Evolutionary conservation across 1,139 yeast species (phyloP).

Genomic region (Geotrichum restrictum): DNA sequence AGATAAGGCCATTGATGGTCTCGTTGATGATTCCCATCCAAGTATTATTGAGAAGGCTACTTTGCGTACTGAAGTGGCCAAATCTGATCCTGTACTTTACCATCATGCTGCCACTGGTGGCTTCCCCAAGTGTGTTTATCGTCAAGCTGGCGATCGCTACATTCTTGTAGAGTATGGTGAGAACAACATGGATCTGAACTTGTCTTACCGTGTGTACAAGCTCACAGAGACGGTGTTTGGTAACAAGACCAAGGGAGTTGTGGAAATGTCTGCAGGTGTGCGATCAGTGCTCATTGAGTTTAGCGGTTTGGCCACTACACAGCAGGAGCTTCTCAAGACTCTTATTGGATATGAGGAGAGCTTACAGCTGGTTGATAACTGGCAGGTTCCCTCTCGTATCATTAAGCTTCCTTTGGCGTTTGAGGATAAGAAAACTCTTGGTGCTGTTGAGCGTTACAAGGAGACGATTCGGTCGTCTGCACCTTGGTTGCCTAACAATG

Average conservation of each 20-base stretch:
- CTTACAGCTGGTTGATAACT: conserved; percentile 65
- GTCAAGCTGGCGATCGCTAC: conserved; percentile 97
- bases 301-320: conserved; percentile 56
- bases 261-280: conserved; percentile 96
- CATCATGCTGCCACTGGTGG: conserved; percentile 43
- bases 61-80: conserved; percentile 16
- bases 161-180: conserved; percentile 90
- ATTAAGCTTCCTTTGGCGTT: conserved; percentile 92
- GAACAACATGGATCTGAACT: conserved; percentile 75
- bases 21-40: conserved; percentile 20
- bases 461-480: conserved; percentile 92
- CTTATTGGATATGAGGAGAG: conserved; percentile 72
- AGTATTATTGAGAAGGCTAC: conserved; percentile 20
- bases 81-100: conserved; percentile 51
- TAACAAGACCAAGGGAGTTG: conserved; percentile 64
- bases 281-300: conserved; percentile 87
- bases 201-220: conserved; percentile 79
- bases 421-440: conserved; percentile 83
- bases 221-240: conserved; percentile 63
- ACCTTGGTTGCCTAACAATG: conserved; percentile 97
- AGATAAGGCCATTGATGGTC: conserved; percentile 41
- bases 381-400: conserved; percentile 81
- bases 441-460: conserved; percentile 82
- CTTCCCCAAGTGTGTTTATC: conserved; percentile 72
- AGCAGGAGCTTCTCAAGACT: conserved; percentile 56